Percentiles rank a stretch among this genome's conserved stretches.
phyloP scores from a whole-genome alignment of 352 stramenopile genomes.

The Pythium sukuiense region DNA sequence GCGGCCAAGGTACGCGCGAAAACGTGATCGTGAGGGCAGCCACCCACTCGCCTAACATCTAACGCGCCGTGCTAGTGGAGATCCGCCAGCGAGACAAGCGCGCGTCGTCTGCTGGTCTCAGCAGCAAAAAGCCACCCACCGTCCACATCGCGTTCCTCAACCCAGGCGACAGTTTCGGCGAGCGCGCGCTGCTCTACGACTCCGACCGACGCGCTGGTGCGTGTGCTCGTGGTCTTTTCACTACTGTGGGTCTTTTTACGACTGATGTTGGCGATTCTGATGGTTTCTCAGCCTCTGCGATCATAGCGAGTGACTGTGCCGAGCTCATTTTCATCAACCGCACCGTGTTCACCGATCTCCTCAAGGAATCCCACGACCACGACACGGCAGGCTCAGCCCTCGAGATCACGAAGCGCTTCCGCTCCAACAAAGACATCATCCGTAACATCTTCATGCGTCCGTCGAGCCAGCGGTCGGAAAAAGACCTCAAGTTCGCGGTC shows the following conservation, averaged over 20 bases:
- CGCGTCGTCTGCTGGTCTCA: conserved; percentile 3
- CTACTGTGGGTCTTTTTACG: background rate
- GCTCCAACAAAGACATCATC: conserved; percentile 87
- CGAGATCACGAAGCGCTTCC: conserved; percentile 77
- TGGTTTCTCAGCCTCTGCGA: conserved; percentile 44
- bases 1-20: conserved; percentile 51
- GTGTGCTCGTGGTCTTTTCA: background rate
- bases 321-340: conserved; percentile 75
- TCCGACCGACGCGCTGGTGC: conserved; percentile 62
- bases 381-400: conserved; percentile 40
- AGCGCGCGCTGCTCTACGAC: conserved; percentile 63
- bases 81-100: conserved; percentile 35
- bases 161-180: conserved; percentile 75
- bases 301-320: conserved; percentile 44
- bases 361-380: conserved; percentile 61
- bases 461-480: conserved; percentile 68
- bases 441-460: conserved; percentile 81
- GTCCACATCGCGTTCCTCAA: conserved; percentile 47
- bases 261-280: background rate
- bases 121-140: conserved; percentile 23
- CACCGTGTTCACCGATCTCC: conserved; percentile 60
- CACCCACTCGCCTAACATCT: background rate
- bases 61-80: conserved; percentile 41
- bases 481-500: conserved; percentile 84
- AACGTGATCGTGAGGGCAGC: too few relatives aligned